Evolutionary conservation across 202 grass and related monocot species (phyloP), one percentile per base, ranked within the genome.

Genomic region (Schoenoplectus triqueter): DNA sequence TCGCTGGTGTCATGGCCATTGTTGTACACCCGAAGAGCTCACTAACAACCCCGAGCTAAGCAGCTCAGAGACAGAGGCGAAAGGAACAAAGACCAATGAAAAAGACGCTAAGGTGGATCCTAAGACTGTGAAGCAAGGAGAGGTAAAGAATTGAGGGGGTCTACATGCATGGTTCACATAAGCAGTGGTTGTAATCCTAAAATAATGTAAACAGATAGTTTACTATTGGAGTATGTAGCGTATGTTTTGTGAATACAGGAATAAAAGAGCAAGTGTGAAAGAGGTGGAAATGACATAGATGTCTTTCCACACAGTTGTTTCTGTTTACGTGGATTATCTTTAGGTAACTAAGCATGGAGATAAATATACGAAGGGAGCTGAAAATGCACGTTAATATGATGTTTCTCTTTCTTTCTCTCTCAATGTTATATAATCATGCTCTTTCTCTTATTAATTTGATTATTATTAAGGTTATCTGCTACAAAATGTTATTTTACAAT

Each of bases 61-160:
- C 69, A 45, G 17, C n/a, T 19, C 42, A 1, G 69, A 71, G 15
- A 8, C 41, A 6, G 67, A 47, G 42, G n/a, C 44, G 0, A 73
- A 73, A 49, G 45, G 10, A 14, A 68, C 22, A 10, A 40, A 69
- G 39, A 45, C 11, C 15, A 69, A 69, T 44, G 15, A 50, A 10
- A 8, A 48, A 8, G 71, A 19, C 6, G 2, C 50, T 13, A 72
- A 72, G 69, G 31, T 17, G 21, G 31, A 78, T 41, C 51, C 13
- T 8, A 59, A 78, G 9, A 9, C 22, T 41, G 74, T 60, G 31
- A 78, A 78, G 54, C 74, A 59, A 78, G 74, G 54, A 59, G 52
- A 78, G 74, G 74, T 78, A 0, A 78, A 78, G 54, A 78, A 78
- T 15, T 78, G 54, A 78, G 11, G 50, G 60, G 13, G 7, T 77